These are phyloP conservation scores for Phaeosphaeriaceae sp. DNA, from an alignment of 2,329 filamentous ascomycete genomes.

Conservation along the genomic window DNA sequence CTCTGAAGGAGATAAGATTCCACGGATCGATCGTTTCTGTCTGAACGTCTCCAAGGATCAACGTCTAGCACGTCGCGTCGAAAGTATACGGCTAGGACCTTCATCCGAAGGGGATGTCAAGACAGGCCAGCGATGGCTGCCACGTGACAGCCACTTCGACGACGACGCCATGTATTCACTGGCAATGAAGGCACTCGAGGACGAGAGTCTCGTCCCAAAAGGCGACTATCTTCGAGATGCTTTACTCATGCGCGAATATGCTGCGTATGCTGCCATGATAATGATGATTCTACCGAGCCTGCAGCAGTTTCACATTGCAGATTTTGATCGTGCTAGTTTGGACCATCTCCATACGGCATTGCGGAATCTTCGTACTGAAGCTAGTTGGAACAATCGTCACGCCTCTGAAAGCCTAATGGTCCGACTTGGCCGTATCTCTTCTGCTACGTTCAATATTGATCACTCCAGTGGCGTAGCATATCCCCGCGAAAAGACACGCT, in stretches of 20 bases:
- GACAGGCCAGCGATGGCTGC: slow-evolving; percentile 26
- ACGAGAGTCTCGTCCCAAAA: slow-evolving; percentile 21
- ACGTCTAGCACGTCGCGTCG: slow-evolving; percentile 23
- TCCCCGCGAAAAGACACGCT: neutral
- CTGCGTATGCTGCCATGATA: slow-evolving; percentile 31
- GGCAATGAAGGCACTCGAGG: slow-evolving; percentile 16
- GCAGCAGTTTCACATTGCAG: slow-evolving; percentile 22
- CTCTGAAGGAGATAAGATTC: slow-evolving; percentile 18
- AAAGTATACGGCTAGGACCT: slow-evolving; percentile 28
- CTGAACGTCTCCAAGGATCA: slow-evolving; percentile 25
- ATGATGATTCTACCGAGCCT: slow-evolving; percentile 28
- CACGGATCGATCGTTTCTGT: slow-evolving; percentile 35
- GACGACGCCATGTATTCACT: slow-evolving; percentile 16
- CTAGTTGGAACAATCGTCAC: slow-evolving; percentile 8
- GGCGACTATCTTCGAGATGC: slow-evolving; percentile 23
- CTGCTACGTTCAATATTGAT: slow-evolving; percentile 29
- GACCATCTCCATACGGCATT: slow-evolving; percentile 24
- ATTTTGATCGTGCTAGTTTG: slow-evolving; percentile 25
- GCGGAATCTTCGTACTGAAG: slow-evolving; percentile 17
- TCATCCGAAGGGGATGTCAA: slow-evolving; percentile 14
- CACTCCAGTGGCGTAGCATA: slow-evolving; percentile 19
- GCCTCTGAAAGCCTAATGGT: slow-evolving; percentile 16
- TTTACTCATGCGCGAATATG: slow-evolving; percentile 28
- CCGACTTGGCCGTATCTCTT: slow-evolving; percentile 23
- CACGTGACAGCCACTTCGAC: slow-evolving; percentile 18